Base-by-base conservation (phyloP, 2,329 filamentous ascomycete species). In the Colletotrichum scovillei region DNA sequence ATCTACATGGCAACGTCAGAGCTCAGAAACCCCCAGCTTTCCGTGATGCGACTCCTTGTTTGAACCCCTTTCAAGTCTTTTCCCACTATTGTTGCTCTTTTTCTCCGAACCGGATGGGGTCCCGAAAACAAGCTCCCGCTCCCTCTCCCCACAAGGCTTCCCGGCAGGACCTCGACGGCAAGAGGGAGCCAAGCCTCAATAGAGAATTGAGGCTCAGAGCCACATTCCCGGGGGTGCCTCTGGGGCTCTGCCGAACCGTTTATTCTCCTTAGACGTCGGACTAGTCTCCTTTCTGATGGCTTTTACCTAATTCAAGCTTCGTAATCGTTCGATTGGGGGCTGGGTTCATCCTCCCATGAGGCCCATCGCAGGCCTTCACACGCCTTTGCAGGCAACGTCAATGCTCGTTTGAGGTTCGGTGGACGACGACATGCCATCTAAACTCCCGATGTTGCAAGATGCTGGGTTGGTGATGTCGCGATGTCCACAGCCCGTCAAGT, bases 221-320 rank as follows among this genome's bases (percentile, higher is more conserved):
- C 38, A n/a, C 38, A 24, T 52, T 49, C 30, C 35, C 24, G 64
- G 38, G 24, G 24, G 7, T 22, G 32, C 22, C 53, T 11, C 38
- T 57, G 32, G 49, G 32, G 52, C 38, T 42, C 38, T 42, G 38
- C 38, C 38, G 38, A 42, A 42, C 7, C 38, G 14, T 19, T 42
- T 42, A 52, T 57, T 53, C 38, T 7, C 38, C 16, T 42, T 42
- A 42, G 38, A 42, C 38, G 14, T 42, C 38, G 30, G 16, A 22
- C 63, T 57, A 66, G 63, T 66, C 26, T 26, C 5, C 35, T 66
- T 30, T 32, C n/a, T 57, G 52, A 42, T 57, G 28, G 7, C 63
- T 56, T 57, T 66, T 66, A 66, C 63, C 63, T 66, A 66, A 66
- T 57, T 66, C 53, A 66, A 66, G 53, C 63, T 66, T 66, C 53